Base-by-base conservation (phyloP, 176 grass and related monocot species). In the Canna indica region DNA sequence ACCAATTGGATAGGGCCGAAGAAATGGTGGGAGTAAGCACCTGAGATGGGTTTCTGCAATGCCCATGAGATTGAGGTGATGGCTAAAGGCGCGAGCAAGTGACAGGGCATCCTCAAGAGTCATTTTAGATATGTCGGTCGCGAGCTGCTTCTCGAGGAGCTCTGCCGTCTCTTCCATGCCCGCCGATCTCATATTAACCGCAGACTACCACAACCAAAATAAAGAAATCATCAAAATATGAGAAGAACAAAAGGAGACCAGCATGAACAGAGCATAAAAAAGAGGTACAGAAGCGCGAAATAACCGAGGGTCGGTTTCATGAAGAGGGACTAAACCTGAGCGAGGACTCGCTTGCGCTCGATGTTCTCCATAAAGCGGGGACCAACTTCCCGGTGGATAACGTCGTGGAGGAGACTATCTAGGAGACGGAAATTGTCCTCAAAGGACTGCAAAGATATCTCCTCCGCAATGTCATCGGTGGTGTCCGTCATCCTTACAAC, bases 361-460 rank as follows among this genome's bases (percentile, higher is more conserved):
- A 97, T 74, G 67, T 80, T 84, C 0, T 88, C 70, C 80, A 90
- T 90, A 84, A 97, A 97, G 5, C 69, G 76, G n/a, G 93, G 71
- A 12, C 93, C 88, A 62, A 97, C 79, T 81, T 97, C 86, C 5
- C 85, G 93, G 67, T 90, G 88, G 68, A 97, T 75, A 31, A 97
- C 85, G 64, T 97, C 93, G 44, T 87, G 80, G 73, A 96, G 80
- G 48, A 96, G 93, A 79, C 79, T 96, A 25, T 77, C 93, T 0
- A 97, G 88, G 22, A 97, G 81, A n/a, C 93, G 93, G 77, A 88
- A 92, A 47, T 97, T 86, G 42, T 97, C 93, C 71, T 97, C 88
- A 67, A 97, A 97, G 50, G 88, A 82, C 84, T 97, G 93, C 78
- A 97, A 90, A 0, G 84, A 97, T 48, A 97, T 90, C 75, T 85